Percentiles rank a stretch among this genome's conserved stretches.
Evolutionary conservation across 2,329 filamentous ascomycete species (phyloP).

Genomic region (Pseudogymnoascus sp.): DNA sequence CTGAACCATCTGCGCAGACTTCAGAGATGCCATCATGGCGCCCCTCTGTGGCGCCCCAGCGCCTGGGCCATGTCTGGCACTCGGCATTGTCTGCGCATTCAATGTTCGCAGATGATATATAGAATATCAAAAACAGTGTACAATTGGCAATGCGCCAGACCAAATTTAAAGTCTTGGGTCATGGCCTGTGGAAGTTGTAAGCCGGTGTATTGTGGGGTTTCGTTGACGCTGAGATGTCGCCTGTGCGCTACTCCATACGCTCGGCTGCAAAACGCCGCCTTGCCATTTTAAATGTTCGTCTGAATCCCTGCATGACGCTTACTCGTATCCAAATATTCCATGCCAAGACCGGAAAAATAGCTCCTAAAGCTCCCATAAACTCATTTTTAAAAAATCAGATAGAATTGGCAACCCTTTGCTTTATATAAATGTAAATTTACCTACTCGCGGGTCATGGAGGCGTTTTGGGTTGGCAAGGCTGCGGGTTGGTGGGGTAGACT

Average conservation of each 20-base stretch:
- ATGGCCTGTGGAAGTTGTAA: constrained; percentile 1
- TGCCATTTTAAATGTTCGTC: background rate
- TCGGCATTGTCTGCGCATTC: constrained; percentile 33
- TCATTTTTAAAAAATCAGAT: background rate
- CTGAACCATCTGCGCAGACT: constrained; percentile 71
- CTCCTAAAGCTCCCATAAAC: background rate
- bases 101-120: background rate
- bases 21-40: constrained; percentile 66
- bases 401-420: background rate
- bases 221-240: constrained; percentile 7
- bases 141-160: background rate
- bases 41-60: constrained; percentile 26
- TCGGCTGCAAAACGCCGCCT: background rate
- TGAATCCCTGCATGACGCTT: constrained; percentile 1
- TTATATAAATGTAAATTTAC: background rate
- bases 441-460: background rate
- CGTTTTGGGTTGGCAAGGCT: constrained; percentile 1
- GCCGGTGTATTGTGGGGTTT: background rate
- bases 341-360: background rate
- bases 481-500: constrained; percentile 4
- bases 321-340: background rate
- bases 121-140: background rate
- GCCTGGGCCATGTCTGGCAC: constrained; percentile 29
- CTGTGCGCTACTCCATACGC: constrained; percentile 6
- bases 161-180: background rate